phyloP scores from a whole-genome alignment of 1,284 basidiomycete genomes.

The Pseudozyma sp. region DNA sequence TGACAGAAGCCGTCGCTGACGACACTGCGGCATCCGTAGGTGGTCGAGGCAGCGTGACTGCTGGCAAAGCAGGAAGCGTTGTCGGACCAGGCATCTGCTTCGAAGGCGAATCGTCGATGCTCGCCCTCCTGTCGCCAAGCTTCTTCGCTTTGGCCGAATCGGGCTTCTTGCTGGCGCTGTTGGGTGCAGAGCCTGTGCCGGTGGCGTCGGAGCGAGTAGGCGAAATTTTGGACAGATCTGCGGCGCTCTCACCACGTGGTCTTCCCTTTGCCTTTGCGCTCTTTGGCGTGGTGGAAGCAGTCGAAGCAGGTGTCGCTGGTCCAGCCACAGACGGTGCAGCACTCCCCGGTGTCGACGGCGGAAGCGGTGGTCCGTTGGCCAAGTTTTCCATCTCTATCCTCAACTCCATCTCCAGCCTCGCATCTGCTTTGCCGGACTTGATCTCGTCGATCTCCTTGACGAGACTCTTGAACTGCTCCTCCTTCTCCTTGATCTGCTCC shows the following conservation, averaged over 20 bases:
- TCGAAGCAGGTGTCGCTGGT: slow-evolving; percentile 22
- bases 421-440: slow-evolving; percentile 45
- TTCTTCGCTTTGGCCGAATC: slow-evolving; percentile 18
- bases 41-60: slow-evolving; percentile 25
- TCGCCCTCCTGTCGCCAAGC: slow-evolving; percentile 20
- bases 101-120: slow-evolving; percentile 37
- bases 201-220: slow-evolving; percentile 18
- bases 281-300: slow-evolving; percentile 37
- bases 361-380: slow-evolving; percentile 39
- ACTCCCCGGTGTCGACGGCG: slow-evolving; percentile 31
- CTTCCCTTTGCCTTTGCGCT: slow-evolving; percentile 36
- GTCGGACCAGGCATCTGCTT: slow-evolving; percentile 21
- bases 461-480: slow-evolving; percentile 47
- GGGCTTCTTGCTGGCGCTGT: slow-evolving; percentile 23
- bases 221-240: slow-evolving; percentile 25
- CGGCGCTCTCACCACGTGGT: slow-evolving; percentile 25
- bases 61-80: slow-evolving; percentile 24
- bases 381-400: slow-evolving; percentile 50
- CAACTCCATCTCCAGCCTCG: slow-evolving; percentile 38
- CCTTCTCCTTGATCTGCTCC: slow-evolving; percentile 55
- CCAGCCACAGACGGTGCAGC: slow-evolving; percentile 20
- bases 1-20: background rate
- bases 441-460: slow-evolving; percentile 53
- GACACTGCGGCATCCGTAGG: background rate
- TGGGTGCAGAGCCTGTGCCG: slow-evolving; percentile 16